Conservation (phyloP, 2,329 filamentous ascomycete species). For the Myriosclerotinia scirpicola region DNA sequence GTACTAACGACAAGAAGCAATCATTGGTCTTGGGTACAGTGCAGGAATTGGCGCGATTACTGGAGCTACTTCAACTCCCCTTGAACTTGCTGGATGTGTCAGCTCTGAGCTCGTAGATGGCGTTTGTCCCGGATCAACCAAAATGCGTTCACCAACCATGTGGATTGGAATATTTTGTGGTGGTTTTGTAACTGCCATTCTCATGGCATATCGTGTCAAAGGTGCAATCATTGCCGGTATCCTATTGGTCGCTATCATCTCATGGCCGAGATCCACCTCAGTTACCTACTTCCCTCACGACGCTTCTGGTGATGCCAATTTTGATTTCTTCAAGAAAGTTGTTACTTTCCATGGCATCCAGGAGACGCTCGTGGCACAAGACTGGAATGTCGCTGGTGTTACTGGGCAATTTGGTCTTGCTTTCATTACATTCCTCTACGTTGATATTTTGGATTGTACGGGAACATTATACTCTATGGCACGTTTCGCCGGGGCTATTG, state of each 20-base stretch:
- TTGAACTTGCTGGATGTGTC: conserved; percentile 65
- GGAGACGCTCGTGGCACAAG: conserved; percentile 67
- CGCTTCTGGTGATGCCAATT: conserved; percentile 63
- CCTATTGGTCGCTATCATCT: conserved; percentile 80
- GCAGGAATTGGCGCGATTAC: conserved; percentile 79
- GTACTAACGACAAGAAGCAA: conserved; percentile 40
- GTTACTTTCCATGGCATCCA: conserved; percentile 79
- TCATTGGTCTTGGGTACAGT: conserved; percentile 75
- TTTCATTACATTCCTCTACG: conserved; percentile 85
- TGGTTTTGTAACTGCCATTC: conserved; percentile 72
- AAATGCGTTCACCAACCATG: conserved; percentile 81
- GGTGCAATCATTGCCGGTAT: conserved; percentile 84
- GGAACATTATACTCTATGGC: conserved; percentile 91
- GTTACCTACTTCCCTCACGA: conserved; percentile 83
- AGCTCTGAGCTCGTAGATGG: conserved; percentile 45
- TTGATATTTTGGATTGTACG: conserved; percentile 84
- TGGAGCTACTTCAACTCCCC: conserved; percentile 65
- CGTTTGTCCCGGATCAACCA: conserved; percentile 58
- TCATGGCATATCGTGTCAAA: conserved; percentile 85
- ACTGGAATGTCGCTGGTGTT: conserved; percentile 69
- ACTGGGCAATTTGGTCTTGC: conserved; percentile 78
- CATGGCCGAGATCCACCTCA: conserved; percentile 76
- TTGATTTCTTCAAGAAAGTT: conserved; percentile 86
- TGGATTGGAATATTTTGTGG: conserved; percentile 90
- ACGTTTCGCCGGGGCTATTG: conserved; percentile 75